These are phyloP conservation scores for Phialemonium atrogriseum DNA, from an alignment of 2,329 filamentous ascomycete species.

Conservation along the genomic window DNA sequence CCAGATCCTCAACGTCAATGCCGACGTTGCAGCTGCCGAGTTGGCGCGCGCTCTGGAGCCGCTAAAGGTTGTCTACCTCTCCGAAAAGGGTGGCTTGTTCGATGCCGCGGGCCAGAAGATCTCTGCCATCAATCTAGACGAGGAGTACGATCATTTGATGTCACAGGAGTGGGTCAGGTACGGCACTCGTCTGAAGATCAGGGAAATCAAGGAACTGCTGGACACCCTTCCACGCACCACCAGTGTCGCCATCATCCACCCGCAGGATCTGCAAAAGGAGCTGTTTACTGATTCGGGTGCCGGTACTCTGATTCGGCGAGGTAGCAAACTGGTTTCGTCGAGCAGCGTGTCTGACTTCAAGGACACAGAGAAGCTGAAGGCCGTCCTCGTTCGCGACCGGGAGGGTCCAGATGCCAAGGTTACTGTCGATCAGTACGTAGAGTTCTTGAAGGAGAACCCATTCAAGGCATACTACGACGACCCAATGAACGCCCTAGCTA, in stretches of 20 bases:
- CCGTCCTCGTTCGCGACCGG: constrained; percentile 72
- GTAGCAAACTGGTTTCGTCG: constrained; percentile 77
- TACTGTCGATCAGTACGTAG: constrained; percentile 79
- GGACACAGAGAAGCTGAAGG: constrained; percentile 69
- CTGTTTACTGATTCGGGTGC: constrained; percentile 94
- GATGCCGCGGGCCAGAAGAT: constrained; percentile 93
- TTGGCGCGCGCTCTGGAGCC: constrained; percentile 83
- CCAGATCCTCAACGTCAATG: constrained; percentile 93
- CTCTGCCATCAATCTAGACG: constrained; percentile 92
- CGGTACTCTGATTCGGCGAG: constrained; percentile 84
- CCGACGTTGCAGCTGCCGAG: constrained; percentile 91
- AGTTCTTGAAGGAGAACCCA: constrained; percentile 64
- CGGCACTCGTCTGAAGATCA: constrained; percentile 93
- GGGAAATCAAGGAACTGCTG: constrained; percentile 90
- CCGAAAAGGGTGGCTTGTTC: constrained; percentile 93
- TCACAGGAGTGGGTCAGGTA: constrained; percentile 90
- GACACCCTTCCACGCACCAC: constrained; percentile 84
- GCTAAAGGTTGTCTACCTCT: constrained; percentile 96
- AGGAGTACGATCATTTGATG: constrained; percentile 92
- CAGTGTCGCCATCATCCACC: constrained; percentile 95
- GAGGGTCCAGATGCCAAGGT: constrained; percentile 74
- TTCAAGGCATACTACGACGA: constrained; percentile 97
- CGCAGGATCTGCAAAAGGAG: constrained; percentile 91
- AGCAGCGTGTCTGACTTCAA: constrained; percentile 65
- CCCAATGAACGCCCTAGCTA: constrained; percentile 82